Base-by-base conservation (phyloP, 441 rosid genomes). In the Manihot esculenta region DNA sequence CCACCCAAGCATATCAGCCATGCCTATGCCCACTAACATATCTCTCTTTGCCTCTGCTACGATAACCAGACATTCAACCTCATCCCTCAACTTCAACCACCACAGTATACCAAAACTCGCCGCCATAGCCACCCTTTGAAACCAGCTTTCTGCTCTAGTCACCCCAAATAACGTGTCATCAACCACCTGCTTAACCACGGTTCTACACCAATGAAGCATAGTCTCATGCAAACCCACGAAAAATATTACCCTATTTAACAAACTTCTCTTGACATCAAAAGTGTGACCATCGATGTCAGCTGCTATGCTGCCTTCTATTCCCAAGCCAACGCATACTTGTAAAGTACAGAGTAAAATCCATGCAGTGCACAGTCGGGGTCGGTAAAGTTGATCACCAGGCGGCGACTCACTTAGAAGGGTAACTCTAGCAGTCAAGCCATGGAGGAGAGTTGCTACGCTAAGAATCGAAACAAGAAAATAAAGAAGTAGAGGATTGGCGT, bases 1-100 rank as follows among this genome's bases (percentile, higher is more conserved):
- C 96, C 96, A 90, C 44, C 92, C 86, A 42, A 89, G 71, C 67
- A 84, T 78, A 68, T 88, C 99, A 33, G 66, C 77, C 77, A 66
- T 59, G 18, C 78, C 83, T 3, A 82, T 69, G 12, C 59, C 75
- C 78, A 75, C 68, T 70, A 26, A 20, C 76, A 80, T 53, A 79
- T 80, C 83, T 74, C 62, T 85, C 77, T 88, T 90, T 26, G 80
- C 84, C 74, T 82, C 91, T 1, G 86, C 88, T 44, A 85, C 84
- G 56, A 84, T 68, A 57, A 79, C 90, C 84, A 94, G 68, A 12
- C 83, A 78, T 73, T 90, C 99, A 24, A 90, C 87, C 59, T 90
- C 99, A 49, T 84, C 88, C 60, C 89, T 85, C 84, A 92, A 70
- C 78, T 83, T 89, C 95, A 93, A 86, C 94, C 92, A 87, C 97